Base-by-base conservation (phyloP, 768 basidiomycete species). In the Lyophyllum shimeji region DNA sequence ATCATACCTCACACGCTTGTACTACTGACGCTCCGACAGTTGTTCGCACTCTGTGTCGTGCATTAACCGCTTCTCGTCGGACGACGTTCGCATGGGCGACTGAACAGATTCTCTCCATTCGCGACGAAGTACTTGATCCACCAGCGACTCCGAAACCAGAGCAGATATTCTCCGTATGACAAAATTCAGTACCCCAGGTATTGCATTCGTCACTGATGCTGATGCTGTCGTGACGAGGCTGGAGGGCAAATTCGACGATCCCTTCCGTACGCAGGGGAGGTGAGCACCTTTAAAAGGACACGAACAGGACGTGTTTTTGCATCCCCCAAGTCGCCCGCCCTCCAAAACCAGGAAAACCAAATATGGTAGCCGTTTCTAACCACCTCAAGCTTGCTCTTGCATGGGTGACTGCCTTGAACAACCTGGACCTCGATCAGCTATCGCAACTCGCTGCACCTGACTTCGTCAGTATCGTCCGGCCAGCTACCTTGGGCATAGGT, bases 361-460 rank as follows among this genome's bases (percentile, higher is more conserved):
- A 23, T 18, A 59, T 59, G 57, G 57, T 59, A 21, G 58, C 50
- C 15, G 24, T 58, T 21, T 61, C 60, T 8, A 46, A 37, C 12
- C 60, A 61, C 33, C 53, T 58, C 40, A 44, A 52, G 25, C 46
- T 58, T 37, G 57, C 57, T 33, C 50, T 58, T 21, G 53, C 56
- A 8, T 61, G 56, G 56, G 37, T 61, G 21, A 49, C 50, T 20
- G 57, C 54, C 39, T 34, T 25, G 8, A 61, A 61, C 42, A 34
- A 51, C 29, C 21, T 43, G n/a, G 40, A 52, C 43, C 18, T 58
- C 9, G 54, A 52, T 8, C 45, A 61, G 43, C 34, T 61, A 23
- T 18, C 33, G 2, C 24, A 50, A 27, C 46, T 61, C 33, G 50
- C 54, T 13, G 13, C 60, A 3, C 57, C 55, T 37, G 52, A 56